These are phyloP conservation scores for Aspergillus fumigatiaffinis DNA, from an alignment of 2,329 filamentous ascomycete genomes.

Conservation along the genomic window DNA sequence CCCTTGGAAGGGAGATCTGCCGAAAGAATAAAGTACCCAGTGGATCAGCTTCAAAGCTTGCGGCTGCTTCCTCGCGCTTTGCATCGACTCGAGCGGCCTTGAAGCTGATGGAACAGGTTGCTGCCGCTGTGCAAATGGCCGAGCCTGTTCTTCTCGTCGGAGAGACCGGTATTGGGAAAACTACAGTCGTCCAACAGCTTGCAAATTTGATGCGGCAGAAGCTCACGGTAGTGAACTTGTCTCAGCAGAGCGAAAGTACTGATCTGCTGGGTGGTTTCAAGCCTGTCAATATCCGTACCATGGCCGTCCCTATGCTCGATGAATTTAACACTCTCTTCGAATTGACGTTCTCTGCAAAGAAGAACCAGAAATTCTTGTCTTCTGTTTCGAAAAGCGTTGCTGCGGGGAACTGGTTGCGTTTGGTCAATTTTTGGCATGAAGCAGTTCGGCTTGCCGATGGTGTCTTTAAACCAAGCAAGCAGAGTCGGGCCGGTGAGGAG, in stretches of 20 bases:
- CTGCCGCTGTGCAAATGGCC: constrained; percentile 73
- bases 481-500: constrained; percentile 33
- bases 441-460: constrained; percentile 82
- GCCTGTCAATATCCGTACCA: constrained; percentile 81
- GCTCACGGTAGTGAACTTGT: constrained; percentile 89
- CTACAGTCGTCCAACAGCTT: constrained; percentile 89
- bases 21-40: constrained; percentile 51
- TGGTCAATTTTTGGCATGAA: constrained; percentile 82
- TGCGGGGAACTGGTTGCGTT: constrained; percentile 80
- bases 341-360: constrained; percentile 79
- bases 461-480: constrained; percentile 53
- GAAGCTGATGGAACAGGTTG: constrained; percentile 81
- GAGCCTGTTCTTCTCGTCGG: constrained; percentile 94
- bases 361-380: constrained; percentile 82
- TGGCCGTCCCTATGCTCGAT: constrained; percentile 86
- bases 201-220: constrained; percentile 80
- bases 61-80: constrained; percentile 53
- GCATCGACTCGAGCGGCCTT: constrained; percentile 84
- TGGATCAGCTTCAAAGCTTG: constrained; percentile 42
- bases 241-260: constrained; percentile 96
- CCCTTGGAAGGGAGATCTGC: constrained; percentile 64
- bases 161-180: constrained; percentile 98
- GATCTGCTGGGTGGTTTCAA: constrained; percentile 96
- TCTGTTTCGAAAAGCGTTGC: constrained; percentile 74
- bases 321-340: constrained; percentile 89